phyloP scores from a whole-genome alignment of 495 filamentous ascomycete species.

The Xylaria intraflava region DNA sequence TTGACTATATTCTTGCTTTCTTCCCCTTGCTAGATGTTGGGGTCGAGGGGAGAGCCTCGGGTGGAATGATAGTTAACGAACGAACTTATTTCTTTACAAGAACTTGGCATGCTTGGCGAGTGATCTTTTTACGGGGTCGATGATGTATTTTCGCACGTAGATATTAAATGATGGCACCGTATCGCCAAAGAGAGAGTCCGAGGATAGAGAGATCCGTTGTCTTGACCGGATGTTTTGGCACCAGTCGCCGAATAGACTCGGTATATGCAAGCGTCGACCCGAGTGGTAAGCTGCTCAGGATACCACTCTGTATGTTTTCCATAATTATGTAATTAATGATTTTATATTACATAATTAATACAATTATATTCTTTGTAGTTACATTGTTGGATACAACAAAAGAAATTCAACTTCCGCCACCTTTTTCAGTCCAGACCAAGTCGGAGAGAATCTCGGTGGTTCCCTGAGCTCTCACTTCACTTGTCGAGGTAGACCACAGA shows the following conservation, averaged over 20 bases:
- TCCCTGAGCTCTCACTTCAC: no score
- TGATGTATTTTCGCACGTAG: neutral
- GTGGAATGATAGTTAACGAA: slow-evolving; percentile 9
- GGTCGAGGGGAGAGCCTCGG: neutral
- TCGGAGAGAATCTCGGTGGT: no score
- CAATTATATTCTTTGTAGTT: no score
- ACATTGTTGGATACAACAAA: no score
- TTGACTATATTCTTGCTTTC: no score
- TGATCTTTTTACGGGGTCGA: neutral
- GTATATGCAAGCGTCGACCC: neutral
- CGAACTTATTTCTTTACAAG: slow-evolving; percentile 93
- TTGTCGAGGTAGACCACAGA: no score
- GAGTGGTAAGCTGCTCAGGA: neutral
- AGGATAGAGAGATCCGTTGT: neutral
- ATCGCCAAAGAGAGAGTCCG: neutral
- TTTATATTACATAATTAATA: no score
- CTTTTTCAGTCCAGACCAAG: no score
- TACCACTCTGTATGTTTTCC: no score
- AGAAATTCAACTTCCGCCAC: no score
- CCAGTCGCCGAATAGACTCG: no score
- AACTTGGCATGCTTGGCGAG: slow-evolving; percentile 68
- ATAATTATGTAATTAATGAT: no score
- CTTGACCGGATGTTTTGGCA: neutral
- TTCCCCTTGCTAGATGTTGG: neutral
- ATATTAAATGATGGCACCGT: neutral